Conservation (phyloP, 306 rosid species). For the Dalbergia cultrata region DNA sequence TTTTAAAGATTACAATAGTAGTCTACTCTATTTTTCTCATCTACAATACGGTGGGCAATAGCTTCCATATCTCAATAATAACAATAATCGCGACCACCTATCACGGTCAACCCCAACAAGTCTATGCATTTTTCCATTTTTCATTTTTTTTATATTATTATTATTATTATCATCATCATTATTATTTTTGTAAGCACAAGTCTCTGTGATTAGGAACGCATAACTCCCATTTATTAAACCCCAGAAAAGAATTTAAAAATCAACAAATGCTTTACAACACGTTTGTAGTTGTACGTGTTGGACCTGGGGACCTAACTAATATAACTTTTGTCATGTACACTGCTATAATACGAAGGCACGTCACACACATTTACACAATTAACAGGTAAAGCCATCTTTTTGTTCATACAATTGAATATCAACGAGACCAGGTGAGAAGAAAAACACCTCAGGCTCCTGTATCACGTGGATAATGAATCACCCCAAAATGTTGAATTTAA, state of each 20-base stretch:
- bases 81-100: no score
- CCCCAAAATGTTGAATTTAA: slow-evolving; percentile 23
- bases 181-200: no score
- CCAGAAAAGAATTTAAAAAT: slow-evolving; percentile 35
- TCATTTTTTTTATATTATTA: no score
- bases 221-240: not conserved
- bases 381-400: slow-evolving; percentile 27
- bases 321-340: slow-evolving; percentile 39
- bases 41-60: no score
- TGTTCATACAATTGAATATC: slow-evolving; percentile 13
- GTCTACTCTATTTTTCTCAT: no score
- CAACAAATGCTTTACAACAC: slow-evolving; percentile 39
- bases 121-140: no score
- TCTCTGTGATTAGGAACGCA: not conserved
- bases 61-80: no score
- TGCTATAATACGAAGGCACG: slow-evolving; percentile 4
- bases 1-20: no score
- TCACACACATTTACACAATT: slow-evolving; percentile 32
- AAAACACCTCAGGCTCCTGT: slow-evolving; percentile 32
- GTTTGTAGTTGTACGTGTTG: slow-evolving; percentile 28
- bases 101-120: no score
- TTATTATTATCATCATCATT: no score
- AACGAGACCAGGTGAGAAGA: slow-evolving; percentile 4
- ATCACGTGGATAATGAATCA: slow-evolving; percentile 22
- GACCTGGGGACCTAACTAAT: slow-evolving; percentile 39